Percentiles rank a stretch among this genome's conserved stretches.
These are phyloP conservation scores for Teunomyces atbi DNA, from an alignment of 805 yeast genomes.

Conservation along the genomic window DNA sequence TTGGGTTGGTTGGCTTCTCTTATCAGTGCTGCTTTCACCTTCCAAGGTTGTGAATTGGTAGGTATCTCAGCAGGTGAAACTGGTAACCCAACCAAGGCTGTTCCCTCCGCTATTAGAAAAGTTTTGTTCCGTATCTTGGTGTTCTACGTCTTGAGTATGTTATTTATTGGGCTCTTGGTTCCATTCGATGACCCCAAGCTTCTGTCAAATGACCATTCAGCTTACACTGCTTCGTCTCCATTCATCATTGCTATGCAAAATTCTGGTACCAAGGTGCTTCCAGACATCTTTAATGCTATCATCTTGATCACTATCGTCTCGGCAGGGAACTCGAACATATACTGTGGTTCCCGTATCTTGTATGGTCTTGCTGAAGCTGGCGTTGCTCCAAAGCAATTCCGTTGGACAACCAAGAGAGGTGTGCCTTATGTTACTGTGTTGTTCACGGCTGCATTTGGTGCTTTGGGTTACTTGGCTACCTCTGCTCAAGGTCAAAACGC, in stretches of 20 bases:
- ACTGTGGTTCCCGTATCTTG: slow-evolving; percentile 67
- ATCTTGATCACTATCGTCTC: slow-evolving; percentile 65
- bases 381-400: slow-evolving; percentile 55
- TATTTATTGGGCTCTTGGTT: slow-evolving; percentile 68
- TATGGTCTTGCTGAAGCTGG: slow-evolving; percentile 62
- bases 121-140: slow-evolving; percentile 64
- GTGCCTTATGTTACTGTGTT: slow-evolving; percentile 61
- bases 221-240: slow-evolving; percentile 58
- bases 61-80: slow-evolving; percentile 78
- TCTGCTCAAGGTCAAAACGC: slow-evolving; percentile 54
- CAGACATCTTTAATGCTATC: slow-evolving; percentile 71
- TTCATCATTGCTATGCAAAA: slow-evolving; percentile 69
- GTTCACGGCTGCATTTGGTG: slow-evolving; percentile 59
- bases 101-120: slow-evolving; percentile 70
- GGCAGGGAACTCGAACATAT: slow-evolving; percentile 77
- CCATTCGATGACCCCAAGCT: slow-evolving; percentile 65
- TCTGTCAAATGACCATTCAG: slow-evolving; percentile 22
- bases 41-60: slow-evolving; percentile 75
- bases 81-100: slow-evolving; percentile 63
- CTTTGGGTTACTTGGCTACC: slow-evolving; percentile 58
- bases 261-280: slow-evolving; percentile 64
- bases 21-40: slow-evolving; percentile 75
- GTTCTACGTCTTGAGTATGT: slow-evolving; percentile 63
- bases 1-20: slow-evolving; percentile 70
- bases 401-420: slow-evolving; percentile 51